A percentile compares a stretch with the other conserved stretches of the same genome.
These are phyloP conservation scores for Diaporthe ilicicola DNA, from an alignment of 2,329 filamentous ascomycete species.

Conservation along the genomic window DNA sequence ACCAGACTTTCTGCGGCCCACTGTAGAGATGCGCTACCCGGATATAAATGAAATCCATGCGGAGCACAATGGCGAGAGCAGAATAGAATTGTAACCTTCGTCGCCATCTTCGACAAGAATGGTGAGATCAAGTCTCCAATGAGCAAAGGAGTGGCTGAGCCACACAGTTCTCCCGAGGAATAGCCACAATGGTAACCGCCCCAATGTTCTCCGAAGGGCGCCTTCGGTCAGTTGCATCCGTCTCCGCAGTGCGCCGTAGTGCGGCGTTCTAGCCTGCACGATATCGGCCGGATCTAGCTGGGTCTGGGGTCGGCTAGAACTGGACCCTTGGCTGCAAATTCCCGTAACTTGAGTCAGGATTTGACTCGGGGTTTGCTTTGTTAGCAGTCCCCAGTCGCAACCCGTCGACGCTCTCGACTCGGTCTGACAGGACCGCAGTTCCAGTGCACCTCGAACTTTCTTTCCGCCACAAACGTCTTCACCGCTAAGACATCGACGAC, in stretches of 20 bases:
- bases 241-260: not conserved
- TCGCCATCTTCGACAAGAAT: not conserved
- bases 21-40: not conserved
- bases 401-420: not conserved
- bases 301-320: conserved; percentile 6
- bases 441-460: not conserved
- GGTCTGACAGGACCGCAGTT: not conserved
- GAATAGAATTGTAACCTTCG: not conserved
- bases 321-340: conserved; percentile 3
- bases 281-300: conserved; percentile 10
- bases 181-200: not conserved
- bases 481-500: not conserved
- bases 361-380: not conserved
- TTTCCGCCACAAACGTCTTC: not conserved
- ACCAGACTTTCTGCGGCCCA: not conserved
- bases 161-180: not conserved
- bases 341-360: conserved; percentile 11
- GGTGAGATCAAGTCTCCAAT: not conserved
- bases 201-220: not conserved
- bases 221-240: not conserved
- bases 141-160: not conserved
- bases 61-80: conserved; percentile 14
- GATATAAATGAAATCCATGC: not conserved
- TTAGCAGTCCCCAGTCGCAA: not conserved
- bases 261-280: conserved; percentile 14